Evolutionary conservation across 1,284 basidiomycete species (phyloP), one percentile per base, ranked within the genome.

Genomic region (Leccinum holopus): DNA sequence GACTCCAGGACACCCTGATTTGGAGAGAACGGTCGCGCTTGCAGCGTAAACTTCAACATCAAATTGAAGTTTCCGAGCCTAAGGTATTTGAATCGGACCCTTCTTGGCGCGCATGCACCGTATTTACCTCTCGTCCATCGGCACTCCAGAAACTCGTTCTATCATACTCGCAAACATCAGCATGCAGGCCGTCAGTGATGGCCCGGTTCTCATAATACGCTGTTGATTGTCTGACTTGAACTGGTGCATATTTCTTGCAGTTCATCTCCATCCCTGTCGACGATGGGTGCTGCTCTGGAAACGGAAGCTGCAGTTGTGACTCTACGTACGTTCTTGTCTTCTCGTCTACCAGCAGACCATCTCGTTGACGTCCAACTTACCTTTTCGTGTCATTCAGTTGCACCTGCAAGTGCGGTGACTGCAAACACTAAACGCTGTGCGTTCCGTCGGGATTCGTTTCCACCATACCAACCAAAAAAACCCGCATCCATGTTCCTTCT

Each of bases 101-200:
- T 32, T 6, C n/a, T 5, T 49, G 47, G 47, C 47, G 0, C 4
- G 2, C 5, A 10, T 1, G 9, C 6, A 47, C n/a, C 3, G 11
- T 35, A 21, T 47, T 21, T 3, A 2, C 18, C 35, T 10, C n/a
- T 18, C 37, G 16, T 37, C 33, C 16, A 37, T 37, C 30, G 6
- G 12, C 25, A 28, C 25, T 53, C 28, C 25, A 56, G 21, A 12
- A 55, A 35, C 54, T 52, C 18, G 14, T 21, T 59, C 51, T 35
- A 61, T 61, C 28, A 53, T 35, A 47, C 52, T 58, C 55, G 32
- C 30, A 1, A 28, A 55, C 5, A 67, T 4, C 35, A 61, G 35
- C 55, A 72, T 72, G 70, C 65, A 72, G 55, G 70, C 56, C 1
- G 68, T 69, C 41, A 69, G 68, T 35, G 14, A 18, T n/a, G 18